These are phyloP conservation scores for Colletotrichum sp. DNA, from an alignment of 2,329 filamentous ascomycete genomes.

Conservation along the genomic window DNA sequence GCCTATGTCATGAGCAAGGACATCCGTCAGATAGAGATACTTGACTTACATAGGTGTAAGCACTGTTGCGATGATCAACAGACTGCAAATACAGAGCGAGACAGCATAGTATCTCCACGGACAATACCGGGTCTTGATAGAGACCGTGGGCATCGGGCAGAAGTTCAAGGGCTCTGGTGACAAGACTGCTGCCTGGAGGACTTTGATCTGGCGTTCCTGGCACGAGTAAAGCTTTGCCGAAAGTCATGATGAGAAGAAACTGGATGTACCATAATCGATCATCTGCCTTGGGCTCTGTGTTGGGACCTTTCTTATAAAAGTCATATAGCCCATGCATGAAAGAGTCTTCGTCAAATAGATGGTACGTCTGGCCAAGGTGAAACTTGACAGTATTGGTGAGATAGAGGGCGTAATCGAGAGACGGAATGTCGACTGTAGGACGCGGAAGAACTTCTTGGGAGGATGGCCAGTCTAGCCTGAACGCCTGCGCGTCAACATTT, in stretches of 20 bases:
- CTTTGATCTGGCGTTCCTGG: constrained; percentile 58
- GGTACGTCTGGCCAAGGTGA: constrained; percentile 57
- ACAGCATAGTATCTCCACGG: constrained; percentile 50
- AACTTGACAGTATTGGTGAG: constrained; percentile 62
- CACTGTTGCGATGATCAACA: constrained; percentile 44
- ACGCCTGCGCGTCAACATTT: not conserved
- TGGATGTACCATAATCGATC: constrained; percentile 54
- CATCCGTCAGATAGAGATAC: not conserved
- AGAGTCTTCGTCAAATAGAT: constrained; percentile 56
- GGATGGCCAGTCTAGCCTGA: not conserved
- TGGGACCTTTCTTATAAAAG: constrained; percentile 27
- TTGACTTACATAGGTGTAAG: constrained; percentile 41
- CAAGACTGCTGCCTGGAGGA: constrained; percentile 15
- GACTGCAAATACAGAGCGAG: constrained; percentile 53
- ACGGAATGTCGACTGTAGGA: not conserved
- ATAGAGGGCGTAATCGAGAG: constrained; percentile 44
- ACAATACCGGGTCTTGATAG: constrained; percentile 42
- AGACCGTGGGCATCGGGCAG: constrained; percentile 40
- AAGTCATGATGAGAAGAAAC: constrained; percentile 57
- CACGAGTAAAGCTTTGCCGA: constrained; percentile 54
- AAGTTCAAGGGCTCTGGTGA: constrained; percentile 37
- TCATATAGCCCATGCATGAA: constrained; percentile 45
- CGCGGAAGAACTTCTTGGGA: not conserved
- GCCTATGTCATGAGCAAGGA: not conserved
- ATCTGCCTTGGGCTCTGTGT: not conserved